Base-by-base conservation (phyloP, 257 asterid genomes). In the Prunella vulgaris region DNA sequence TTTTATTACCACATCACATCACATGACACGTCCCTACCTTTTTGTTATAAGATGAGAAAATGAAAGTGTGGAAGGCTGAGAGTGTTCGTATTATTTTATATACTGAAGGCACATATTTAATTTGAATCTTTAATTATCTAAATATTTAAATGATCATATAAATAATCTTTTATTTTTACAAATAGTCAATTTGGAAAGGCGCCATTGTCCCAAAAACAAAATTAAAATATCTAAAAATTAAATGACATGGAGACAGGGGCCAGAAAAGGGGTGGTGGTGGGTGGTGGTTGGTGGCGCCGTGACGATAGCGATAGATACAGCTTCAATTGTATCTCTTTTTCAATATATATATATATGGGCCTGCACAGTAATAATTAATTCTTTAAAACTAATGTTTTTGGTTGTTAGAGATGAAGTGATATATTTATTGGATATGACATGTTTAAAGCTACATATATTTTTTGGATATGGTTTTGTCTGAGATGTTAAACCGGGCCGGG, bases 241-340 rank as follows among this genome's bases (percentile, higher is more conserved):
- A 28, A 44, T 61, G 8, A 35, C 37, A 38, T 49, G 66, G 52
- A 10, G 27, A 24, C 5, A 44, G 57, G 42, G 71, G 35, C 73
- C 64, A 5, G 42, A 53, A 60, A 20, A 7, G 22, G 52, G 72
- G 72, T 27, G 51, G 53, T 6, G 80, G 77, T 74, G 69, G 84
- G 49, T 74, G 72, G 66, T 9, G 79, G 73, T 78, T 81, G 77
- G 81, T 75, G 48, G 71, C 72, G 40, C 40, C 44, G 73, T 78
- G 81, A 78, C 79, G 73, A 2, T 67, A 4, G 48, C 5, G 59
- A 74, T 67, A 32, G 75, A 69, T 66, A 64, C 78, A 24, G 53
- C 65, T 64, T 30, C 74, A 61, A 77, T 52, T 60, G 4, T 54
- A 64, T 64, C 21, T 60, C 12, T 27, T 9, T 48, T 10, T 53